Percentiles rank a stretch among this genome's conserved stretches.
phyloP scores from a whole-genome alignment of 768 basidiomycete genomes.

The Russula lepida region DNA sequence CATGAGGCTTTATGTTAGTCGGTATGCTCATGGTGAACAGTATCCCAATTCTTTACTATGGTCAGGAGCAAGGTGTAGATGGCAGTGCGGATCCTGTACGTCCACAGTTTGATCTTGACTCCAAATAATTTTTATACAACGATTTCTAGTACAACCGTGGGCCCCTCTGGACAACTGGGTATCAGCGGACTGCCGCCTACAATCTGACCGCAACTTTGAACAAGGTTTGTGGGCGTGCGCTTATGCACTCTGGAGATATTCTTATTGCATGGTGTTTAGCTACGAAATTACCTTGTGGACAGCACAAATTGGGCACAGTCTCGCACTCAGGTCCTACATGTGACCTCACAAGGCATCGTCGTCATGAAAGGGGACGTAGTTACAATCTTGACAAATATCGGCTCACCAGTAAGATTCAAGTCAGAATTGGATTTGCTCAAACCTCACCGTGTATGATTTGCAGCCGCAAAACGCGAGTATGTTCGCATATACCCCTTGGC shows the following conservation, averaged over 20 bases:
- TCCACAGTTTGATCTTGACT: conserved; percentile 1
- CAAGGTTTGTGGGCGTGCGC: conserved; percentile 29
- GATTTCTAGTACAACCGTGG: conserved; percentile 56
- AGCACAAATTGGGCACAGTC: conserved; percentile 43
- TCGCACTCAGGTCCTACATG: conserved; percentile 43
- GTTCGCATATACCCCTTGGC: conserved; percentile 50
- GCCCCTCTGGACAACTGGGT: conserved; percentile 63
- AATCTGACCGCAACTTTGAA: conserved; percentile 55
- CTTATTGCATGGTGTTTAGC: conserved; percentile 27
- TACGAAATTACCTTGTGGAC: conserved; percentile 60
- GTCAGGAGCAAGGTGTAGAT: conserved; percentile 65
- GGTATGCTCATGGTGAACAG: conserved; percentile 21
- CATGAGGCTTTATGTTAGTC: not conserved
- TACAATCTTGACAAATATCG: conserved; percentile 60
- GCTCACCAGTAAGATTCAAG: conserved; percentile 48
- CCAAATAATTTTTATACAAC: conserved; percentile 4
- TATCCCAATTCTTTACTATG: conserved; percentile 79
- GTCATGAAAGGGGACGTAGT: conserved; percentile 58
- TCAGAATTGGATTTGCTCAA: not conserved
- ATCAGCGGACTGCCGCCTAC: conserved; percentile 50
- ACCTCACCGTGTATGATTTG: not conserved
- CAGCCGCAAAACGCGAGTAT: conserved; percentile 52
- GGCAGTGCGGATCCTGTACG: conserved; percentile 60
- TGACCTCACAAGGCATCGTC: conserved; percentile 45
- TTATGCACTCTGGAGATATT: not conserved